A percentile compares a stretch with the other conserved stretches of the same genome.
Conservation (phyloP, 805 yeast genomes). For the Priceomyces carsonii region DNA sequence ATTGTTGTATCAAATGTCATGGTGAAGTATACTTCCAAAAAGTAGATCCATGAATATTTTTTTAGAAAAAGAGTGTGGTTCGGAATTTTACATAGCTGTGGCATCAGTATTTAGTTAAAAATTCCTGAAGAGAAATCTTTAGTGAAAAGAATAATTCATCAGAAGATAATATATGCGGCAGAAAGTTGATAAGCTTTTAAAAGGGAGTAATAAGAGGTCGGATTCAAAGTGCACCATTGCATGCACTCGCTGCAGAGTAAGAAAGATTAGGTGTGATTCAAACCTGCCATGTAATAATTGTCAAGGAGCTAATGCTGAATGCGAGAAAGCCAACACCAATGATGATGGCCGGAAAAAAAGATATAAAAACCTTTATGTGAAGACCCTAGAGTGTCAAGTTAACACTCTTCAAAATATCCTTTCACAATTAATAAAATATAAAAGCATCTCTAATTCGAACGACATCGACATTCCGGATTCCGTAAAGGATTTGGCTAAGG, state of each 20-base stretch:
- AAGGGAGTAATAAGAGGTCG: conserved; percentile 1
- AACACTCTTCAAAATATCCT: conserved; percentile 6
- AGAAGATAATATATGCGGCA: no score
- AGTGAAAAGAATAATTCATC: no score
- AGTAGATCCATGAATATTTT: no score
- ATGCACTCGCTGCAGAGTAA: conserved; percentile 4
- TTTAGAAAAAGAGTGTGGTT: no score
- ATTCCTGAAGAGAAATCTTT: no score
- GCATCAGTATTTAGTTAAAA: no score
- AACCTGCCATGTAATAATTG: conserved; percentile 6
- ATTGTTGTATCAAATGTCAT: not conserved
- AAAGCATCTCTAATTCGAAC: not conserved
- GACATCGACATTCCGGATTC: not conserved
- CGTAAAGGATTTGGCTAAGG: no score
- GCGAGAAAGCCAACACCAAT: conserved; percentile 3
- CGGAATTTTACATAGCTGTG: no score
- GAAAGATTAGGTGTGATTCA: conserved; percentile 6
- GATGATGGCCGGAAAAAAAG: conserved; percentile 7
- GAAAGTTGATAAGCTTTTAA: not conserved
- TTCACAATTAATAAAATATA: not conserved
- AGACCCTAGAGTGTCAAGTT: conserved; percentile 6
- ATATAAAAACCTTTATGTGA: conserved; percentile 5
- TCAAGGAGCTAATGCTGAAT: conserved; percentile 3
- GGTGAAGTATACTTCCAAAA: not conserved
- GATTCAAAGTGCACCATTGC: conserved; percentile 7